Evolutionary conservation across 257 asterid species (phyloP), one percentile per base, ranked within the genome.

Genomic region (Solanum gracilifrons): DNA sequence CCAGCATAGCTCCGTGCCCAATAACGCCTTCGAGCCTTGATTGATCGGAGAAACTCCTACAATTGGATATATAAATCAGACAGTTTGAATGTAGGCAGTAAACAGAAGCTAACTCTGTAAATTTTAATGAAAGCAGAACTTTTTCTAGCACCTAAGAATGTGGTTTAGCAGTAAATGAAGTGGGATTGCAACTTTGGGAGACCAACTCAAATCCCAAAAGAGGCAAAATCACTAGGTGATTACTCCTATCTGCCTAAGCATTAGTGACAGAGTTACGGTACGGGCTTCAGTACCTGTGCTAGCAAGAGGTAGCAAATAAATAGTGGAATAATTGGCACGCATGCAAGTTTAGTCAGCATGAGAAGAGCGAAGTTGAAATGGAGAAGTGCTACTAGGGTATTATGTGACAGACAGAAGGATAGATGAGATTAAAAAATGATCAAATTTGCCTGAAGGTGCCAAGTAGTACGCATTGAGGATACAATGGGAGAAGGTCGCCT

Each of bases 1-100:
- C 99, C 99, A 89, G 99, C 99, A 93, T 92, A 97, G 92, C 99
- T 97, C 92, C 99, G 93, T 7, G 98, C 97, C 99, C 99, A 97
- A 69, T 97, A 97, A 64, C 98, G 94, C 83, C 99, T 91, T 55
- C 98, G 91, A 55, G 99, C 93, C 64, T 93, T 93, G 88, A 46
- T 87, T 66, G 98, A 97, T 83, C 96, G 98, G 39, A 91, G 77
- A 87, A 95, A 97, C 90, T 97, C 96, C 98, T 97, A 93, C 86
- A 80, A 51, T 84, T 85, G 69, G 77, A 72, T 72, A 77, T 62
- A 29, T 25, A 90, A 62, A 75, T 62, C 82, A 83, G 82, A 72
- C 41, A 80, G 41, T 86, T 32, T 8, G 88, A 46, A 87, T 48
- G 13, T 33, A 51, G 58, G 82, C 87, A 88, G 62, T 55, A 43